Base-by-base conservation (phyloP, 176 grass and related monocot genomes). In the Coix lacrymajobi region DNA sequence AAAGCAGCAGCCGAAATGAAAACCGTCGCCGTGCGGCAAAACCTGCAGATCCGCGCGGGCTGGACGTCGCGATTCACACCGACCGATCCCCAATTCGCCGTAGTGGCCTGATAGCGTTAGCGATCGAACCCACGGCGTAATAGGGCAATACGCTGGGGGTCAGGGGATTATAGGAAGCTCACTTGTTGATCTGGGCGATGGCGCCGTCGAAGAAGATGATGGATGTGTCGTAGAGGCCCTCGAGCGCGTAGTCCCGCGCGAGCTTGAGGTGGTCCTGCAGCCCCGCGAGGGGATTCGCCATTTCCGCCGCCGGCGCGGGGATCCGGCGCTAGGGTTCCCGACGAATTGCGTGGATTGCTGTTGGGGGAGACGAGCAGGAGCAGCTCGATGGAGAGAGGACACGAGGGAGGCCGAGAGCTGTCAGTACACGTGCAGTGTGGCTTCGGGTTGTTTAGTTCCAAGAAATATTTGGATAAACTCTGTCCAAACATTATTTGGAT, bases 111-210 rank as follows among this genome's bases (percentile, higher is more conserved):
- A 69, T 48, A 30, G 39, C 46, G 67, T 62, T 48, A 30, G 39
- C 46, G 2, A 39, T 7, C 38, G 15, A 46, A 80, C 61, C 56
- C 11, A 80, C 39, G 16, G 70, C 4, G 26, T 14, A 3, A 33
- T 26, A 61, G 17, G 28, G 9, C 48, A 24, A 19, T n/a, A n/a
- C n/a, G n/a, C 2, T 30, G 30, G 31, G 66, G 40, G 11, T 26
- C 6, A 16, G 62, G 36, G 32, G 2, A 44, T 1, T 11, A 17
- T 22, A 1, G 43, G 84, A 15, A 14, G 54, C 79, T 89, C 83
- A 98, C 96, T 98, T 99, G 87, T 99, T 99, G 87, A 99, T 99
- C 91, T 99, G 96, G 25, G 96, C 96, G 85, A 99, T 89, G 88
- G 89, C 93, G 20, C 96, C 96, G 69, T 99, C 96, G 83, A 99